Percentiles rank a stretch among this genome's conserved stretches.
Evolutionary conservation across 2,329 filamentous ascomycete species (phyloP).

Genomic region (Sordariomycetes sp.): DNA sequence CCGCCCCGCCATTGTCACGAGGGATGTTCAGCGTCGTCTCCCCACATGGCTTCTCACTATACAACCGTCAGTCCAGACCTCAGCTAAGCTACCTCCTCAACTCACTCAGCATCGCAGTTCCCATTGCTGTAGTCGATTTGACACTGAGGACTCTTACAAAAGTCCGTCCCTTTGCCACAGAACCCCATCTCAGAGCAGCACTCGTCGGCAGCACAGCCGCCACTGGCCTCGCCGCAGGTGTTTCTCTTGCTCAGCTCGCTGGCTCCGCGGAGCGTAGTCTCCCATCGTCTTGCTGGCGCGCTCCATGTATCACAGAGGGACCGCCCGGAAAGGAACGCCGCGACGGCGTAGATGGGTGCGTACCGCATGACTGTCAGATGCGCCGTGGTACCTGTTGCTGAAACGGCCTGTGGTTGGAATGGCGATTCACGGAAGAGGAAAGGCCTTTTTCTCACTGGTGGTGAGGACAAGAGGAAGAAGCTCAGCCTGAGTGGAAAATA

Average conservation of each 20-base stretch:
- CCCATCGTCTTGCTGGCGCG: too few relatives aligned
- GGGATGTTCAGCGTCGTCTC: background rate
- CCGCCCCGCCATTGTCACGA: background rate
- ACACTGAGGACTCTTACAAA: slow-evolving; percentile 26
- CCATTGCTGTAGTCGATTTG: slow-evolving; percentile 27
- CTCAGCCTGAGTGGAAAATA: too few relatives aligned
- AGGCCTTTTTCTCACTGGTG: too few relatives aligned
- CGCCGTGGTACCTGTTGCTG: too few relatives aligned
- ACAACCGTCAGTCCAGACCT: background rate
- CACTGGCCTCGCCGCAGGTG: slow-evolving; percentile 23
- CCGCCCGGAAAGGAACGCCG: background rate
- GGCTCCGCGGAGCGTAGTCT: background rate
- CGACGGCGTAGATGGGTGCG: background rate
- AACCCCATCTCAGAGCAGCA: slow-evolving; percentile 28
- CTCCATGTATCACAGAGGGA: background rate
- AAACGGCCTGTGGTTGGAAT: too few relatives aligned
- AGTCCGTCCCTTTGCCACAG: slow-evolving; percentile 24
- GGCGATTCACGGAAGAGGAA: too few relatives aligned
- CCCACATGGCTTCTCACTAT: background rate
- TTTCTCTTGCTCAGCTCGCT: slow-evolving; percentile 7
- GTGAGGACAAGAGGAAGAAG: too few relatives aligned
- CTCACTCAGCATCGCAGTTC: slow-evolving; percentile 31
- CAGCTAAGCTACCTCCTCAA: too few relatives aligned
- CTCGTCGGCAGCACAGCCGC: slow-evolving; percentile 19
- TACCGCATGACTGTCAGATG: background rate